Conservation (phyloP, 495 filamentous ascomycete genomes). For the Talaromyces wortmannii region DNA sequence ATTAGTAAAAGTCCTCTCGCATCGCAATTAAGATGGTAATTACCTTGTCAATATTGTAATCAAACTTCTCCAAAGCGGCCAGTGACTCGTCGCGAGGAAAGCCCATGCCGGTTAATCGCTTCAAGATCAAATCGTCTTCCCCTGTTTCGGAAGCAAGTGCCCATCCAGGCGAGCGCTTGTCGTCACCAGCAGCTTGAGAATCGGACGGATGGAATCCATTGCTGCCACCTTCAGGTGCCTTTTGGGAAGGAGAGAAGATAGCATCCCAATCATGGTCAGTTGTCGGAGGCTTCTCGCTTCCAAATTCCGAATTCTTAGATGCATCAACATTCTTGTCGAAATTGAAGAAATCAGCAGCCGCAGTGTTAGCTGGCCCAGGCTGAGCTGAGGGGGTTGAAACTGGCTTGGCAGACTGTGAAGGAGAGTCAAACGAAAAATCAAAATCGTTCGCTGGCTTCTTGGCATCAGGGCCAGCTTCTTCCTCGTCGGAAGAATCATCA, state of each 20-base stretch:
- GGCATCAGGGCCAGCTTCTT: slow-evolving; percentile 27
- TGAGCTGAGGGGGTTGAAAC: slow-evolving; percentile 8
- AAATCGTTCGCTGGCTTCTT: slow-evolving; percentile 56
- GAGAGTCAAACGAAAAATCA: slow-evolving; percentile 56
- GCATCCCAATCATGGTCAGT: slow-evolving; percentile 84
- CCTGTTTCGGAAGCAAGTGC: slow-evolving; percentile 68
- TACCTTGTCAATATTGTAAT: slow-evolving; percentile 94
- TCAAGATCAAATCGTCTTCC: slow-evolving; percentile 86
- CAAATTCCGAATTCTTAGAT: slow-evolving; percentile 16
- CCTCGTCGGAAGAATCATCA: slow-evolving; percentile 66
- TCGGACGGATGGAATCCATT: slow-evolving; percentile 4
- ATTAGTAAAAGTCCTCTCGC: background rate
- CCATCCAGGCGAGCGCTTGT: slow-evolving; percentile 48
- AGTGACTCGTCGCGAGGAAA: slow-evolving; percentile 76
- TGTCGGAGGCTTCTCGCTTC: slow-evolving; percentile 11
- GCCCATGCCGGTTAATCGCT: slow-evolving; percentile 86
- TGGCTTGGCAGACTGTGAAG: slow-evolving; percentile 22
- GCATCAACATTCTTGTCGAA: slow-evolving; percentile 36
- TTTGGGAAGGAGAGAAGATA: slow-evolving; percentile 73
- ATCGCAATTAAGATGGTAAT: slow-evolving; percentile 19
- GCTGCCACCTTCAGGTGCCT: slow-evolving; percentile 10
- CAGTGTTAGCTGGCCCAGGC: slow-evolving; percentile 7
- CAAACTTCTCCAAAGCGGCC: slow-evolving; percentile 82
- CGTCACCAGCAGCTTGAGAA: slow-evolving; percentile 4
- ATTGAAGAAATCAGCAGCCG: slow-evolving; percentile 26